Base-by-base conservation (phyloP, 1,284 basidiomycete species). In the Inonotus hispidus region DNA sequence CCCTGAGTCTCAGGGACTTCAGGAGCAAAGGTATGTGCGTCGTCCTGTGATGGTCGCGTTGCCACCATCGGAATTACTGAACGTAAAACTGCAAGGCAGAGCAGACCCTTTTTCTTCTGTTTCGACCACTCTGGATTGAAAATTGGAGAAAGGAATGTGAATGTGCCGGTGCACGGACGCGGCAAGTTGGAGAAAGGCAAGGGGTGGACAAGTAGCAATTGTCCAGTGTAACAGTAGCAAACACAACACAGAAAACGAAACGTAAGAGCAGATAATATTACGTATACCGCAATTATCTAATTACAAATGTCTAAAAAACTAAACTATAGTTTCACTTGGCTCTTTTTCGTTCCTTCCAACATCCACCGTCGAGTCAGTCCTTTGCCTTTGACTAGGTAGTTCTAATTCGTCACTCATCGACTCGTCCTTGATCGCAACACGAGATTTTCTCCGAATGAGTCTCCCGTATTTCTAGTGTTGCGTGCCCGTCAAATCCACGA, bases 361-460 rank as follows among this genome's bases (percentile, higher is more conserved):
- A 3, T 32, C n/a, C n/a, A n/a, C n/a, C n/a, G n/a, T 32, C 3
- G 32, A 32, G 46, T 23, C 8, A 43, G 19, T n/a, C 11, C 3
- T 49, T 49, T 4, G 46, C 11, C 3, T 49, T 49, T 4, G 46
- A 27, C 21, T 16, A 13, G n/a, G n/a, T 23, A 14, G 25, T 2
- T 21, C 21, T 21, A n/a, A 49, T 23, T 49, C 46, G 23, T 49
- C 46, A 7, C 19, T n/a, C 21, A 49, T 19, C 29, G 45, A 21
- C 49, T 58, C 60, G 21, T 62, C 56, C 35, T 62, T 62, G 21
- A 62, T 46, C 19, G 56, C 60, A 19, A 53, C 58, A 13, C 47
- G 57, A n/a, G 56, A 62, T 38, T 53, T 62, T 14, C 25, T 56
- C 5, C 60, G 60, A 53, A 62, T 58, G 16, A 10, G 27, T 11